Evolutionary conservation across 305 asterid species (phyloP).

Genomic region (Fraxinus xanthoxyloides): DNA sequence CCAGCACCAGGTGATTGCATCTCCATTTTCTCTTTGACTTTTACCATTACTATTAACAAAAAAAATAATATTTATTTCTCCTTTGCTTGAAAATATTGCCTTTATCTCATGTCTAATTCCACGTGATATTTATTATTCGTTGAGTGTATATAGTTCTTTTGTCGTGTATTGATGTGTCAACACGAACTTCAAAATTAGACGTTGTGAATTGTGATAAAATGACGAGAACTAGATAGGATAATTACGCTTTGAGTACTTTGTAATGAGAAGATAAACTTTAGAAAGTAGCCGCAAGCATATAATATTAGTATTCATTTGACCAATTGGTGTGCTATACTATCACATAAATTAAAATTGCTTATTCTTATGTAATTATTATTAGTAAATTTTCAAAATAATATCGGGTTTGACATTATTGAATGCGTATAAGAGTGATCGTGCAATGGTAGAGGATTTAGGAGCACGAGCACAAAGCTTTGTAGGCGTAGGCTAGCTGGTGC

Average conservation of each 20-base stretch:
- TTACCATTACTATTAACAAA: not conserved
- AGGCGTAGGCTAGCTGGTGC: no score
- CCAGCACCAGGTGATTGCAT: constrained; percentile 69
- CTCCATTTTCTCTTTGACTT: constrained; percentile 61
- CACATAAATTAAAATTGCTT: constrained; percentile 20
- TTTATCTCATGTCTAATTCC: not conserved
- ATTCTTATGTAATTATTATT: constrained; percentile 22
- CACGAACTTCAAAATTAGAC: not conserved
- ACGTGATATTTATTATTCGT: not conserved
- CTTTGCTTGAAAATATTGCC: not conserved
- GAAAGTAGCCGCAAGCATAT: constrained; percentile 28
- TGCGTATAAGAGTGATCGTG: no score
- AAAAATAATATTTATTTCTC: not conserved
- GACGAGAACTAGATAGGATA: not conserved
- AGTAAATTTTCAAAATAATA: no score
- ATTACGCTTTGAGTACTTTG: no score
- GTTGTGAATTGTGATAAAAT: not conserved
- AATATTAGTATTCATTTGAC: constrained; percentile 32
- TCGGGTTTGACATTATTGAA: no score
- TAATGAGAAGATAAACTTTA: no score
- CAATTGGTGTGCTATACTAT: constrained; percentile 38
- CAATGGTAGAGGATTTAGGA: no score
- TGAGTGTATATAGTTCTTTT: not conserved
- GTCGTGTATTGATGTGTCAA: not conserved
- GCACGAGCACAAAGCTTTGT: no score